Evolutionary conservation across 1,139 yeast species (phyloP).

Genomic region (Kluyveromyces sp.): DNA sequence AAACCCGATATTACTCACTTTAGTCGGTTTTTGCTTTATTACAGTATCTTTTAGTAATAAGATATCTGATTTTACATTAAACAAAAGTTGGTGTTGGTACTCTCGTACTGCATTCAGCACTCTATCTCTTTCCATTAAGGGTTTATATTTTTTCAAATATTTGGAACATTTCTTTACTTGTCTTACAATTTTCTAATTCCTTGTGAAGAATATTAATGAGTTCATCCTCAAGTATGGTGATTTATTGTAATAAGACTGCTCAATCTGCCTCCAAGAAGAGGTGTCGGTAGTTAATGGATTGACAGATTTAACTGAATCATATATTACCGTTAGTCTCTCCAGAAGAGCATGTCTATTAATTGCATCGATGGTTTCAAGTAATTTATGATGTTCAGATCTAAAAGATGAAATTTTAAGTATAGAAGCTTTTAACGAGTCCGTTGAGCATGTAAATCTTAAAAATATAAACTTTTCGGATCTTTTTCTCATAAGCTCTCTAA

Average conservation of each 20-base stretch:
- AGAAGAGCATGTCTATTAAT: constrained; percentile 20
- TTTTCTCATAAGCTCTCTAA: constrained; percentile 70
- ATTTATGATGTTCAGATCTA: constrained; percentile 48
- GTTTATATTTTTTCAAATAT: constrained; percentile 42
- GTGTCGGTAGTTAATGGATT: constrained; percentile 16
- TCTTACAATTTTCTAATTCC: constrained; percentile 34
- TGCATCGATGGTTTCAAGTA: constrained; percentile 34
- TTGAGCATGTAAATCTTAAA: constrained; percentile 48
- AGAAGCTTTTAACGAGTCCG: constrained; percentile 40
- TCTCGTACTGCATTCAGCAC: constrained; percentile 49
- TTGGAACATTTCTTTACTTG: constrained; percentile 43
- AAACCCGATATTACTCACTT: constrained; percentile 29
- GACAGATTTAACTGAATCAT: constrained; percentile 9
- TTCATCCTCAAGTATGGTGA: constrained; percentile 39
- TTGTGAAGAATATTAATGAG: constrained; percentile 36
- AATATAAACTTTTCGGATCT: constrained; percentile 66
- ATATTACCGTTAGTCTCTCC: constrained; percentile 6
- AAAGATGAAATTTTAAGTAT: constrained; percentile 40
- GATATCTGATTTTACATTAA: constrained; percentile 42
- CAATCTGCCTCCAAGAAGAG: constrained; percentile 35
- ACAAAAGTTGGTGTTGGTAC: constrained; percentile 43
- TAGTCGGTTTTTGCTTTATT: constrained; percentile 27
- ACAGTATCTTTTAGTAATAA: constrained; percentile 36
- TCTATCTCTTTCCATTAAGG: constrained; percentile 42
- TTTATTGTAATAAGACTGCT: constrained; percentile 36